Conservation (phyloP, 2,329 filamentous ascomycete genomes). For the Alternaria incomplexa region DNA sequence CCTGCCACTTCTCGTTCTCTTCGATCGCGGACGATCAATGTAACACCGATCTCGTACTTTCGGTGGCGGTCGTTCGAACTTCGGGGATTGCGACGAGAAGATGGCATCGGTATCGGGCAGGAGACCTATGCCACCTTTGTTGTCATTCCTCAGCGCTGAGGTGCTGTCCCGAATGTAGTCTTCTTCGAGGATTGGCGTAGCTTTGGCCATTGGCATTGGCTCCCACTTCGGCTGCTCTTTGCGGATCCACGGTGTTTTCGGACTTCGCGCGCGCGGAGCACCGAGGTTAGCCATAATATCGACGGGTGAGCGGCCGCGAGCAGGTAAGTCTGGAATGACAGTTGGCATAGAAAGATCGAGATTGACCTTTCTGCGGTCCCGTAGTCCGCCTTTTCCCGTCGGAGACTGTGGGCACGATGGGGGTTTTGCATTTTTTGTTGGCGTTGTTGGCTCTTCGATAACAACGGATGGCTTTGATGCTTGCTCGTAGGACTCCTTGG, state of each 20-base stretch:
- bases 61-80: constrained; percentile 10
- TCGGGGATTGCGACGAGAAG: constrained; percentile 7
- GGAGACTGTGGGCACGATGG: neutral
- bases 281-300: constrained; percentile 20
- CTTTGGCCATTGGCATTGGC: constrained; percentile 2
- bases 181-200: constrained; percentile 22
- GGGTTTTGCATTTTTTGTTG: neutral
- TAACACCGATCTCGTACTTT: constrained; percentile 21
- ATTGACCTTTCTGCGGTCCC: constrained; percentile 37
- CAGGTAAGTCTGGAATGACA: constrained; percentile 25
- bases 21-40: constrained; percentile 11
- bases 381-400: constrained; percentile 22
- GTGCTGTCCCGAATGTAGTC: constrained; percentile 1
- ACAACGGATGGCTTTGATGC: constrained; percentile 1
- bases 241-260: constrained; percentile 31
- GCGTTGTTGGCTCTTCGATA: neutral
- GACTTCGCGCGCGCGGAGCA: constrained; percentile 33
- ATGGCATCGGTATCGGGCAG: constrained; percentile 16
- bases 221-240: constrained; percentile 21
- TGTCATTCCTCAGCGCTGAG: neutral
- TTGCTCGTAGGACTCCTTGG: neutral
- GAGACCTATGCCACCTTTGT: constrained; percentile 1
- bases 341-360: constrained; percentile 37
- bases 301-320: constrained; percentile 20
- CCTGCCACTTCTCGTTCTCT: constrained; percentile 13